phyloP scores from a whole-genome alignment of 345 rosid species.

The Salix exigua region DNA sequence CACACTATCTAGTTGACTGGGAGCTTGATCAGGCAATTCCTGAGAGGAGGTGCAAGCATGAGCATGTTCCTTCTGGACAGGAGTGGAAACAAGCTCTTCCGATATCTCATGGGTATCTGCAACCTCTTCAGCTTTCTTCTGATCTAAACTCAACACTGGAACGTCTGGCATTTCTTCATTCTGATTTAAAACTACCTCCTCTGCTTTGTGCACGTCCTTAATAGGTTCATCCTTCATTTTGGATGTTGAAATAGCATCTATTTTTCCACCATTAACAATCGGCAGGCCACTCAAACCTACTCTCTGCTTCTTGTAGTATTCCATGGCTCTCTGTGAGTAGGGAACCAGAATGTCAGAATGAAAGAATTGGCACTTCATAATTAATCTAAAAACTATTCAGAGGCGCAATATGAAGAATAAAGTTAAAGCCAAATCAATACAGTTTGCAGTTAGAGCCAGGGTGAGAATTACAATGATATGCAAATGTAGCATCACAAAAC shows the following conservation, averaged over 20 bases:
- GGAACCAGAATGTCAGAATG: conserved; percentile 1
- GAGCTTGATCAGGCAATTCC: conserved; percentile 13
- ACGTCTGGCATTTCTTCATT: conserved; percentile 28
- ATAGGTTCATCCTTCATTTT: conserved; percentile 24
- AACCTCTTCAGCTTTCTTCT: conserved; percentile 23
- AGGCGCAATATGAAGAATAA: background rate
- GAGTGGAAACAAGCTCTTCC: conserved; percentile 17
- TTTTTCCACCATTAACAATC: conserved; percentile 16
- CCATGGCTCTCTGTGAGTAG: conserved; percentile 69
- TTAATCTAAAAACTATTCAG: background rate
- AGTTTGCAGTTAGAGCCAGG: background rate
- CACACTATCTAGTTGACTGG: conserved; percentile 10
- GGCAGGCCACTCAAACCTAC: conserved; percentile 39
- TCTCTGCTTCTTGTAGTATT: conserved; percentile 70
- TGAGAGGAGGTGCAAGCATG: background rate
- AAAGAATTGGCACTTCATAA: background rate
- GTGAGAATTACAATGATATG: background rate
- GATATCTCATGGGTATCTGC: background rate
- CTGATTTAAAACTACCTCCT: conserved; percentile 13
- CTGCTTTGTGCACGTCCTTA: conserved; percentile 7
- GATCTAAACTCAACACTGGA: conserved; percentile 7
- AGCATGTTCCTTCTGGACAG: conserved; percentile 10
- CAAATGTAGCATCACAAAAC: background rate
- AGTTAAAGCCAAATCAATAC: background rate
- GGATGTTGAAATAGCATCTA: conserved; percentile 30